A percentile compares a stretch with the other conserved stretches of the same genome.
phyloP scores from a whole-genome alignment of 2,329 filamentous ascomycete species.

The Coleophoma crateriformis region DNA sequence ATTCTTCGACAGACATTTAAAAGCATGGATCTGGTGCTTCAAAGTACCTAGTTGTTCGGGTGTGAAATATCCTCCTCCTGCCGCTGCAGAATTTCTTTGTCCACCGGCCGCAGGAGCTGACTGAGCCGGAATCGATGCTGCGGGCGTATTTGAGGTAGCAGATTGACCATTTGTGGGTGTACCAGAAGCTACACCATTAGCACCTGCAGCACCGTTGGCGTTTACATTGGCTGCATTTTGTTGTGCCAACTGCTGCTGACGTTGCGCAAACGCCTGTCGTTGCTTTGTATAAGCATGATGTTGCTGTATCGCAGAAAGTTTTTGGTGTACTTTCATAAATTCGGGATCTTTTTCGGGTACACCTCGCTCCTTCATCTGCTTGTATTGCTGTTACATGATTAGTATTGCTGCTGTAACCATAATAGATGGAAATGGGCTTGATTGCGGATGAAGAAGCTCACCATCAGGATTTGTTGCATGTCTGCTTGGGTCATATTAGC shows the following conservation, averaged over 20 bases:
- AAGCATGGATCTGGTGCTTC: slow-evolving; percentile 82
- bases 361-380: slow-evolving; percentile 81
- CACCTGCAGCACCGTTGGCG: slow-evolving; percentile 51
- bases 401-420: slow-evolving; percentile 8
- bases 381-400: slow-evolving; percentile 63
- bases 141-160: slow-evolving; percentile 12
- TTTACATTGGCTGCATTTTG: slow-evolving; percentile 50
- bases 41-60: slow-evolving; percentile 74
- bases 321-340: slow-evolving; percentile 73
- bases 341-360: slow-evolving; percentile 81
- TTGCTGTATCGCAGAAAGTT: slow-evolving; percentile 67
- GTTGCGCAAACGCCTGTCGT: slow-evolving; percentile 44
- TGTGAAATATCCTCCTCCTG: slow-evolving; percentile 57
- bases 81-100: slow-evolving; percentile 16
- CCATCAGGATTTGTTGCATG: slow-evolving; percentile 67
- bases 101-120: slow-evolving; percentile 20
- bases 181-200: slow-evolving; percentile 32
- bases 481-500: slow-evolving; percentile 67
- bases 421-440: background rate
- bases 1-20: slow-evolving; percentile 86
- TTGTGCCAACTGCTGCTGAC: slow-evolving; percentile 43
- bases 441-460: slow-evolving; percentile 32
- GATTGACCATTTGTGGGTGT: slow-evolving; percentile 9
- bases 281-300: slow-evolving; percentile 32
- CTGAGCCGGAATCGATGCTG: slow-evolving; percentile 21